Evolutionary conservation across 805 yeast genomes (phyloP).

Genomic region (Lipomyces lipofer): DNA sequence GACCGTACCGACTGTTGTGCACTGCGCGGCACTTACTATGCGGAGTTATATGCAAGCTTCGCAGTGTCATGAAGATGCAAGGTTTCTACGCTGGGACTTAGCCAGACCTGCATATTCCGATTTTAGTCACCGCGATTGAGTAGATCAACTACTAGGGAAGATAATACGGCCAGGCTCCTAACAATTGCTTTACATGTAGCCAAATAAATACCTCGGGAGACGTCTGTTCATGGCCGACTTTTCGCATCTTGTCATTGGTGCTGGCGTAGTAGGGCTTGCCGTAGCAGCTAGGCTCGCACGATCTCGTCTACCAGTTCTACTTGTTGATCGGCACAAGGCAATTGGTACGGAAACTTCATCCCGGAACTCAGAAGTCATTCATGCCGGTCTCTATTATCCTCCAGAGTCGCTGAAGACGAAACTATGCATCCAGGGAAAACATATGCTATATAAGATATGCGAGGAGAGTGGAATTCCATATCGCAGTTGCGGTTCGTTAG

Average conservation of each 20-base stretch:
- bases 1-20: too few species aligned
- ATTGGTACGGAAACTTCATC: constrained; percentile 81
- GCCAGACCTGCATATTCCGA: too few species aligned
- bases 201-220: too few species aligned
- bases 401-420: constrained; percentile 61
- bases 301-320: constrained; percentile 51
- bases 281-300: constrained; percentile 68
- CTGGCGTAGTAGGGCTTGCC: constrained; percentile 82
- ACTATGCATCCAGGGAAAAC: constrained; percentile 75
- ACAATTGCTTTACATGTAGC: too few species aligned
- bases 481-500: constrained; percentile 58
- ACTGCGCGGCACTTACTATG: too few species aligned
- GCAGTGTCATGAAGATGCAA: too few species aligned
- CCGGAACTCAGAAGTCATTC: constrained; percentile 91
- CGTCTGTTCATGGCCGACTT: constrained; percentile 56
- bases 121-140: too few species aligned
- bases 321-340: constrained; percentile 66
- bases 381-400: constrained; percentile 87
- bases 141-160: too few species aligned
- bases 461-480: constrained; percentile 55
- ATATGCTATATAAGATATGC: constrained; percentile 56
- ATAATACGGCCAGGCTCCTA: too few species aligned
- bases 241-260: constrained; percentile 76
- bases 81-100: too few species aligned
- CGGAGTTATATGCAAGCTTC: too few species aligned